Evolutionary conservation across 345 rosid species (phyloP).

Genomic region (Syzygium grande): DNA sequence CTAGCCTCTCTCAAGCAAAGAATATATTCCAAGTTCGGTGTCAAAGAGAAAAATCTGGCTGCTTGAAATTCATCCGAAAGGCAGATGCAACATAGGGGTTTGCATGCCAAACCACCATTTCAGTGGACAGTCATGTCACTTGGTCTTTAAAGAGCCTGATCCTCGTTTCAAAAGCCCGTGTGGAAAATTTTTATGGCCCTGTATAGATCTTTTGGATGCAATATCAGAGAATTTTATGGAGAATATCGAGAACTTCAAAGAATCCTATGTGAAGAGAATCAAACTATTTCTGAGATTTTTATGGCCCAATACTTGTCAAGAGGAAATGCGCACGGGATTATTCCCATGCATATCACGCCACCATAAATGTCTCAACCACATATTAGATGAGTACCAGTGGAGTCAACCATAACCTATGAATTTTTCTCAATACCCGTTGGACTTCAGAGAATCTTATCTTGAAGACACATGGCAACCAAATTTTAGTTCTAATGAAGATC

Average conservation of each 20-base stretch:
- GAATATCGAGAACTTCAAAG: rapidly evolving
- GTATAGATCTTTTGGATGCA: neutral
- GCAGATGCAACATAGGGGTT: neutral
- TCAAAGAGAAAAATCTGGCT: no score
- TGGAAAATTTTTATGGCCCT: neutral
- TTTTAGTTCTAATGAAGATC: neutral
- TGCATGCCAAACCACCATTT: neutral
- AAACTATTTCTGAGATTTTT: neutral
- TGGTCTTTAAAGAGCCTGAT: neutral
- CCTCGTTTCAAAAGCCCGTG: neutral
- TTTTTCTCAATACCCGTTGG: neutral
- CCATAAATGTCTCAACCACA: neutral
- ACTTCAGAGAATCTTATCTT: neutral
- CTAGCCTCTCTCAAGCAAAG: neutral
- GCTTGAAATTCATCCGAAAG: neutral
- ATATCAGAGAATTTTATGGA: neutral
- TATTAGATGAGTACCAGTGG: rapidly evolving
- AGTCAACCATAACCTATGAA: rapidly evolving
- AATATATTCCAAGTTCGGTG: neutral
- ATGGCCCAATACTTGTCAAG: rapidly evolving
- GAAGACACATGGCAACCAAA: neutral
- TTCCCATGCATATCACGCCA: neutral
- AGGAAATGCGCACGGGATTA: neutral
- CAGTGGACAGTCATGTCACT: neutral
- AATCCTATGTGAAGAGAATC: neutral